These are phyloP conservation scores for Hypomontagnella submonticulosa DNA, from an alignment of 495 filamentous ascomycete species.

Conservation along the genomic window DNA sequence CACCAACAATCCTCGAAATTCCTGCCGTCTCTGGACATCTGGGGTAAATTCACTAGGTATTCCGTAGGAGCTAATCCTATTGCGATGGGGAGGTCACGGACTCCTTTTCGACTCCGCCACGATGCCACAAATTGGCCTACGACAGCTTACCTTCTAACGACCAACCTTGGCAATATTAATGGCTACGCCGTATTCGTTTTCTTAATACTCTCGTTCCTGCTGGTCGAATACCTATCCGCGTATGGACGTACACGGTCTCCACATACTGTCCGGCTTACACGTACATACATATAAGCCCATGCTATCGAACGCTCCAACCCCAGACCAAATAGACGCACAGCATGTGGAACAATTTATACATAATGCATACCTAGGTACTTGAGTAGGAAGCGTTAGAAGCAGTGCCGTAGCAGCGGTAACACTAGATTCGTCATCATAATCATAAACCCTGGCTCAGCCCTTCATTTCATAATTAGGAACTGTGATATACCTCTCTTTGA, in stretches of 20 bases:
- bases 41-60: not conserved
- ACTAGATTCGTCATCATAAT: slow-evolving; percentile 18
- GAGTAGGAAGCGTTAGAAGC: not conserved
- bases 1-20: slow-evolving; percentile 18
- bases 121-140: slow-evolving; percentile 23
- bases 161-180: slow-evolving; percentile 3
- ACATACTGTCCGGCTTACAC: slow-evolving; percentile 2
- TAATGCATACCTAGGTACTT: too few relatives aligned
- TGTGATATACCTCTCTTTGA: not conserved
- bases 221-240: slow-evolving; percentile 16
- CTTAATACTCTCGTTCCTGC: slow-evolving; percentile 6
- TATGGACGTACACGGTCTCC: slow-evolving; percentile 25
- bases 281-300: not conserved
- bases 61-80: too few relatives aligned
- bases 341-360: not conserved
- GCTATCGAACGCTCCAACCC: not conserved
- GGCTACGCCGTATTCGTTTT: slow-evolving; percentile 33
- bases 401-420: slow-evolving; percentile 14
- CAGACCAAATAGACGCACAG: not conserved
- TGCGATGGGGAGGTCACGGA: not conserved
- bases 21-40: not conserved
- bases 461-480: not conserved
- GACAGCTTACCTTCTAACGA: slow-evolving; percentile 3
- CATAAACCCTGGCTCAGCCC: slow-evolving; percentile 3
- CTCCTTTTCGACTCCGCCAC: slow-evolving; percentile 20